Conservation (phyloP, 1,284 basidiomycete species). For the Calocybe gambosa region DNA sequence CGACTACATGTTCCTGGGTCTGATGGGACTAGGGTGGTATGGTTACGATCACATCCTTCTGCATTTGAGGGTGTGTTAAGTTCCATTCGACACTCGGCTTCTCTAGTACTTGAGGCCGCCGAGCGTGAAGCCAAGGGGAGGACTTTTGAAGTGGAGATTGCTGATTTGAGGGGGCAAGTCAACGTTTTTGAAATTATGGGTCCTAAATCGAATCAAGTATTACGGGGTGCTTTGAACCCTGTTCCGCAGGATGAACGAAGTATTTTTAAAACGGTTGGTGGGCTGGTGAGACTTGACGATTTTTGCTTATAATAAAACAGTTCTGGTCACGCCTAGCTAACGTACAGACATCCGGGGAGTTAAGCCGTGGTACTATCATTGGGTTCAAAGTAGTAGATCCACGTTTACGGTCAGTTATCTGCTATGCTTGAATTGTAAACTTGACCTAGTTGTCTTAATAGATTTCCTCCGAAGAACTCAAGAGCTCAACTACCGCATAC, state of each 20-base stretch:
- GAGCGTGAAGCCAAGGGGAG: conserved; percentile 19
- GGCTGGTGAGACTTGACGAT: background rate
- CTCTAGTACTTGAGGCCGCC: conserved; percentile 41
- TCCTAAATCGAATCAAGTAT: conserved; percentile 71
- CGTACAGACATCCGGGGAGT: conserved; percentile 57
- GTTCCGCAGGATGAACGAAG: conserved; percentile 43
- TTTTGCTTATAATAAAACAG: too few relatives aligned
- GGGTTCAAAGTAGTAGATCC: conserved; percentile 80
- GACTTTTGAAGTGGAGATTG: conserved; percentile 49
- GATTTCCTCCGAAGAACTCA: conserved; percentile 77
- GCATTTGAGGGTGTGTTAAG: conserved; percentile 52
- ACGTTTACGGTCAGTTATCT: conserved; percentile 50
- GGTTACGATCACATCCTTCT: conserved; percentile 77
- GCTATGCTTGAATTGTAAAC: background rate
- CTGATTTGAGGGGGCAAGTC: conserved; percentile 62
- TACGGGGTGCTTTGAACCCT: conserved; percentile 66
- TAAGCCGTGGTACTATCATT: conserved; percentile 69
- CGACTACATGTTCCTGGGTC: conserved; percentile 11
- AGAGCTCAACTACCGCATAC: conserved; percentile 29
- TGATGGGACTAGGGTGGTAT: conserved; percentile 41
- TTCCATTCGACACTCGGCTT: conserved; percentile 46
- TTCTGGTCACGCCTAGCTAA: conserved; percentile 63
- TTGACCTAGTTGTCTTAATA: conserved; percentile 22
- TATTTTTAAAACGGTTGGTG: conserved; percentile 52
- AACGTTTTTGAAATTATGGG: conserved; percentile 87